These are phyloP conservation scores for Hylodesmum podocarpum DNA, from an alignment of 306 rosid species.

Conservation along the genomic window DNA sequence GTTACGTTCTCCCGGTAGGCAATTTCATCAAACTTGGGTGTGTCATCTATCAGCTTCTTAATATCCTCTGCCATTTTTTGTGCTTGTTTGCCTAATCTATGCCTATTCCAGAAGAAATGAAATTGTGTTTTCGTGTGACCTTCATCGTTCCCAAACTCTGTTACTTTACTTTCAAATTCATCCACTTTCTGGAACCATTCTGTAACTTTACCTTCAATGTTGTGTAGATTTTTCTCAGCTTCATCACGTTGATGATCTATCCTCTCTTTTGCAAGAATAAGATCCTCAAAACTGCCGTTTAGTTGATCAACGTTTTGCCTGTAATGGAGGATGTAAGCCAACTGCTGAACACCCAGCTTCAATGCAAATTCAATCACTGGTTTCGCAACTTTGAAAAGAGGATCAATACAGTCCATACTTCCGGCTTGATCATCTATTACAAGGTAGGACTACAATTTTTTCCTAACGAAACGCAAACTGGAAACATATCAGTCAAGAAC, in stretches of 20 bases:
- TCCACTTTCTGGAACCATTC: neutral
- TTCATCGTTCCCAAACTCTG: neutral
- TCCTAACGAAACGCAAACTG: neutral
- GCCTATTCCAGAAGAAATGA: neutral
- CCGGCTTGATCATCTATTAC: neutral
- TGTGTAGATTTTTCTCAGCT: neutral
- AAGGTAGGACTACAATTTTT: neutral
- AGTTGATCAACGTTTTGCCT: neutral
- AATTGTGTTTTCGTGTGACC: neutral
- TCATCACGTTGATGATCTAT: neutral
- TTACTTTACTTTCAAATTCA: too few species aligned
- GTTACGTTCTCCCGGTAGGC: neutral
- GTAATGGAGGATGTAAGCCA: neutral
- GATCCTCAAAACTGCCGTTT: neutral
- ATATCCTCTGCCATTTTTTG: neutral
- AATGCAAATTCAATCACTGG: too few species aligned
- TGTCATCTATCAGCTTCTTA: neutral
- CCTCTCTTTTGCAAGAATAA: neutral
- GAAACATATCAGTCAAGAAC: neutral
- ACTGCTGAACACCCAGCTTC: neutral
- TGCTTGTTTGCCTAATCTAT: slow-evolving; percentile 14
- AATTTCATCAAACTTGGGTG: neutral
- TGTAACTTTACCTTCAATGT: neutral
- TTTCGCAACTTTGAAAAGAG: neutral
- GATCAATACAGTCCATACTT: neutral